Conservation (phyloP, 2,329 filamentous ascomycete genomes). For the Cordyceps militaris region DNA sequence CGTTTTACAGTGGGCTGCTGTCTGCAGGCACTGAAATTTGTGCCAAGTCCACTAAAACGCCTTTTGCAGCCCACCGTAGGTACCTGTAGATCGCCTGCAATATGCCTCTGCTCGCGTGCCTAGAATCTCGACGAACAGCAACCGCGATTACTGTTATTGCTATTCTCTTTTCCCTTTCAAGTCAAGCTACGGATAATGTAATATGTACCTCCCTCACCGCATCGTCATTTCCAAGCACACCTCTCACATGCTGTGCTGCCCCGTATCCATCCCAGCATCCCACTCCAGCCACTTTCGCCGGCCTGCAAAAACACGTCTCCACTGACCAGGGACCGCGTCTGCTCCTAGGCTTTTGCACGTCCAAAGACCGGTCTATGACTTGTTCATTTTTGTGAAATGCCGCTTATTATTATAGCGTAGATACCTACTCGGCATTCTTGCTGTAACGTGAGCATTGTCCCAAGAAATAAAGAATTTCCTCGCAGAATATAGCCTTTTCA, state of each 20-base stretch:
- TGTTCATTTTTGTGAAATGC: not conserved
- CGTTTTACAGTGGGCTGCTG: not conserved
- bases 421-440: not conserved
- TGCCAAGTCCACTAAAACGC: not conserved
- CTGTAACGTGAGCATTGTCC: too few relatives aligned
- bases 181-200: not conserved
- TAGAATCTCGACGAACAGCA: too few relatives aligned
- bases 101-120: too few relatives aligned
- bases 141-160: too few relatives aligned
- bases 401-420: not conserved
- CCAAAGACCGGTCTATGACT: not conserved
- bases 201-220: not conserved
- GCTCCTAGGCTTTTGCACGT: not conserved
- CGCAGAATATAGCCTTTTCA: not conserved
- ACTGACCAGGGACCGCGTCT: constrained; percentile 13
- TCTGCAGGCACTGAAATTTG: not conserved
- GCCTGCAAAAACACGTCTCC: constrained; percentile 12
- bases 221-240: not conserved
- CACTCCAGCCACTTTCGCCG: constrained; percentile 6
- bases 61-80: not conserved
- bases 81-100: too few relatives aligned
- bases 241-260: not conserved
- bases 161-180: not conserved
- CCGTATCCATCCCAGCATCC: not conserved
- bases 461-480: not conserved